Evolutionary conservation across 148 eudicot species (phyloP).

Genomic region (Polygonum aviculare): DNA sequence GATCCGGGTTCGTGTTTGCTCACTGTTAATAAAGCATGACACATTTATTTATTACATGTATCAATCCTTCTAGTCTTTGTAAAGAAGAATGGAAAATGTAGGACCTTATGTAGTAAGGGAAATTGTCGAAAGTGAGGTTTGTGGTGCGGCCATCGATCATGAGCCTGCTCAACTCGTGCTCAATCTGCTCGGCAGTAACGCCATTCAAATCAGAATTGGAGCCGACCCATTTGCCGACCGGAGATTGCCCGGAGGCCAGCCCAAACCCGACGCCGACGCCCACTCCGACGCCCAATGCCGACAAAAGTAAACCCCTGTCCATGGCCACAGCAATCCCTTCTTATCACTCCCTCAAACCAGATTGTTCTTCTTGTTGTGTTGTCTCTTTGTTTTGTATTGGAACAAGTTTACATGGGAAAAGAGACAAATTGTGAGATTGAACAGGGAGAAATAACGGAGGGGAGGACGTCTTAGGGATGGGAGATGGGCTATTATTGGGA

Average conservation of each 20-base stretch:
- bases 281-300: conserved; percentile 82
- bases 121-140: conserved; percentile 53
- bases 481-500: background rate
- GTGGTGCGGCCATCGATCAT: conserved; percentile 46
- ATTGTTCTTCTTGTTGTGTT: background rate
- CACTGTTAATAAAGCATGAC: conserved; percentile 36
- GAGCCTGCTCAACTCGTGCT: conserved; percentile 44
- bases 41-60: background rate
- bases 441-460: background rate
- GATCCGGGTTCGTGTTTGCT: conserved; percentile 55
- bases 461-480: background rate
- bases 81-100: background rate
- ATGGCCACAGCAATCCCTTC: background rate
- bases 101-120: conserved; percentile 79
- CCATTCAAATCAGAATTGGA: conserved; percentile 30
- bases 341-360: background rate
- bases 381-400: background rate
- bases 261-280: conserved; percentile 87
- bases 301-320: conserved; percentile 35
- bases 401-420: background rate
- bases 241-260: conserved; percentile 53
- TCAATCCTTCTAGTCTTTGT: background rate
- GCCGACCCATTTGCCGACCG: conserved; percentile 56
- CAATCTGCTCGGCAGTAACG: conserved; percentile 53
- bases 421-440: background rate